Percentiles rank a stretch among this genome's conserved stretches.
Evolutionary conservation across 169 alveolate species (phyloP).

Genomic region (Eimeria sp.): DNA sequence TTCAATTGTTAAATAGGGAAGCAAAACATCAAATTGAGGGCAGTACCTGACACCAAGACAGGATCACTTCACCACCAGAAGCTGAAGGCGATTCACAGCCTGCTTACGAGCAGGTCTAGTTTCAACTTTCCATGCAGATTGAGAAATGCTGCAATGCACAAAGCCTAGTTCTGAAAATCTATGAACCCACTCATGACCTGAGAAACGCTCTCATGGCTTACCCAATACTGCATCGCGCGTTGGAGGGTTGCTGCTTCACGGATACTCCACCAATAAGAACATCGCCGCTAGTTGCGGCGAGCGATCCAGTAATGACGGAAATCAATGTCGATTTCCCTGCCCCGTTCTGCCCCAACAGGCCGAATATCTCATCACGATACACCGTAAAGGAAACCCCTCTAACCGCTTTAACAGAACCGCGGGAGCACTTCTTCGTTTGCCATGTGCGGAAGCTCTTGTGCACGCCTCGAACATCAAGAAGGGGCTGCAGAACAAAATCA

Average conservation of each 20-base stretch:
- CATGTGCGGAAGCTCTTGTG: constrained; percentile 42
- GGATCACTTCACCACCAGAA: background rate
- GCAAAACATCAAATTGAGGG: constrained; percentile 69
- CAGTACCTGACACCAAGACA: constrained; percentile 32
- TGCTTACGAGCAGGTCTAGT: background rate
- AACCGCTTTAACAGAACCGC: constrained; percentile 50
- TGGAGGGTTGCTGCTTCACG: constrained; percentile 26
- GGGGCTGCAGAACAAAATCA: constrained; percentile 4
- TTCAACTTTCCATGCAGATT: background rate
- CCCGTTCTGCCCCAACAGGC: constrained; percentile 95
- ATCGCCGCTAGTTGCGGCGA: constrained; percentile 29
- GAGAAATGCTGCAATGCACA: background rate
- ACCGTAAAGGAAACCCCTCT: constrained; percentile 58
- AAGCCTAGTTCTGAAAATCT: background rate
- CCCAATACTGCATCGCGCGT: constrained; percentile 60
- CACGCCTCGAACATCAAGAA: constrained; percentile 45
- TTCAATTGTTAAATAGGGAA: constrained; percentile 62
- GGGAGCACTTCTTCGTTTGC: constrained; percentile 39
- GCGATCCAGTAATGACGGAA: constrained; percentile 72
- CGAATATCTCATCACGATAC: constrained; percentile 91
- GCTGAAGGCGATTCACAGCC: background rate
- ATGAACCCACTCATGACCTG: background rate
- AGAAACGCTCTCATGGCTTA: background rate
- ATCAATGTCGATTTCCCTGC: constrained; percentile 96
- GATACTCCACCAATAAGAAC: constrained; percentile 25